Conservation (phyloP, 108 stramenopile species). For the Nannochloropsis salina region DNA sequence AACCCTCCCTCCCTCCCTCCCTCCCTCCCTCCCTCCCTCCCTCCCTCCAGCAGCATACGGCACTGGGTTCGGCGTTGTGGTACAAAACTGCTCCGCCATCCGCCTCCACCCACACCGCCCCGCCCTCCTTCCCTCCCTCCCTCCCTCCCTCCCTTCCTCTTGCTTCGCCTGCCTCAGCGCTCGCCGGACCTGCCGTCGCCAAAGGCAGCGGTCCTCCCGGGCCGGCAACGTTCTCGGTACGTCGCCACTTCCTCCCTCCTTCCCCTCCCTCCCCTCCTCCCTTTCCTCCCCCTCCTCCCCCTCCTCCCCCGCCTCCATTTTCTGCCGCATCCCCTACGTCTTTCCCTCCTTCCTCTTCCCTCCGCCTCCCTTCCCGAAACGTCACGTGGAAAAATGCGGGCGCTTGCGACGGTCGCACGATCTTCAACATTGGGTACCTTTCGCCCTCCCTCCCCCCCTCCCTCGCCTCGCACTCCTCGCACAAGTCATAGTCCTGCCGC, state of each 20-base stretch:
- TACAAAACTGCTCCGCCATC: background rate
- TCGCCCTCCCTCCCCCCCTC: background rate
- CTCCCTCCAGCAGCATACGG: background rate
- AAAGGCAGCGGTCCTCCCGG: no score
- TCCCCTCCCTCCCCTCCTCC: background rate
- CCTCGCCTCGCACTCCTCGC: conserved; percentile 23
- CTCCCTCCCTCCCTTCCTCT: background rate
- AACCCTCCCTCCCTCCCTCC: background rate
- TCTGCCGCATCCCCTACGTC: background rate
- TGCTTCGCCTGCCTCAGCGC: background rate
- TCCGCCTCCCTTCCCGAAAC: background rate
- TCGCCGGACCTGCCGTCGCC: background rate
- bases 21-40: conserved; percentile 2
- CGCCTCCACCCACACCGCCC: background rate
- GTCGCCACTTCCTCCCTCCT: background rate
- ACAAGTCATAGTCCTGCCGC: conserved; percentile 35
- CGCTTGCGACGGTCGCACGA: background rate
- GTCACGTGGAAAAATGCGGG: background rate
- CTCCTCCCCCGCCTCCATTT: background rate
- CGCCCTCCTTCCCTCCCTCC: conserved; percentile 1
- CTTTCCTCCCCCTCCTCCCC: background rate
- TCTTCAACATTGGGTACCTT: background rate
- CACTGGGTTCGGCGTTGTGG: background rate
- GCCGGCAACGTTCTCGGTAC: no score
- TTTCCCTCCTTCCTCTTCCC: background rate